Evolutionary conservation across 164 flowering plant genomes (phyloP).

Genomic region (Saururus chinensis): DNA sequence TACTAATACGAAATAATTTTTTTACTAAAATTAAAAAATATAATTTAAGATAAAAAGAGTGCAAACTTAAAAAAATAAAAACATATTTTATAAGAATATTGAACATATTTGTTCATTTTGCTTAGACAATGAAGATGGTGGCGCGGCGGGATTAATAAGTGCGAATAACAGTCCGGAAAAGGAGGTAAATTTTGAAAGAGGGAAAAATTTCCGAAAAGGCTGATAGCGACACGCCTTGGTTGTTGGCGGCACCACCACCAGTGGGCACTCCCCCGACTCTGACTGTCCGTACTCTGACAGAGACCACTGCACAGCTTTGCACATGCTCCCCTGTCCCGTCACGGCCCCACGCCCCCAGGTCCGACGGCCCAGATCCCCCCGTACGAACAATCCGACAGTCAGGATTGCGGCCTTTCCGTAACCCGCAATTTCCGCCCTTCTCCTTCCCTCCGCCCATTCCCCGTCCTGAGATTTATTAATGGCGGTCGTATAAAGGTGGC

Average conservation of each 20-base stretch:
- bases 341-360: neutral
- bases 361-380: constrained; percentile 17
- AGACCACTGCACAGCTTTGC: constrained; percentile 52
- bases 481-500: constrained; percentile 6
- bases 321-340: constrained; percentile 41
- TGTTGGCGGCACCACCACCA: no score
- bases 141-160: neutral
- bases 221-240: constrained; percentile 3
- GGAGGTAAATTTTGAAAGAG: neutral
- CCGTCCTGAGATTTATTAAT: neutral
- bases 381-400: constrained; percentile 28
- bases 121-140: neutral
- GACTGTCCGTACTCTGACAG: constrained; percentile 47
- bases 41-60: no score
- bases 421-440: constrained; percentile 14
- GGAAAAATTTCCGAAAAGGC: neutral
- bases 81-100: no score
- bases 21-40: no score
- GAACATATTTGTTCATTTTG: no score
- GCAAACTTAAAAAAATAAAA: no score
- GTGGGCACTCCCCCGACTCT: neutral
- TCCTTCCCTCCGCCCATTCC: neutral
- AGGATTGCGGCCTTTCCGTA: constrained; percentile 12
- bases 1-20: no score
- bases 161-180: neutral